Conservation (phyloP, 495 filamentous ascomycete genomes). For the Polyplosphaeria fusca region DNA sequence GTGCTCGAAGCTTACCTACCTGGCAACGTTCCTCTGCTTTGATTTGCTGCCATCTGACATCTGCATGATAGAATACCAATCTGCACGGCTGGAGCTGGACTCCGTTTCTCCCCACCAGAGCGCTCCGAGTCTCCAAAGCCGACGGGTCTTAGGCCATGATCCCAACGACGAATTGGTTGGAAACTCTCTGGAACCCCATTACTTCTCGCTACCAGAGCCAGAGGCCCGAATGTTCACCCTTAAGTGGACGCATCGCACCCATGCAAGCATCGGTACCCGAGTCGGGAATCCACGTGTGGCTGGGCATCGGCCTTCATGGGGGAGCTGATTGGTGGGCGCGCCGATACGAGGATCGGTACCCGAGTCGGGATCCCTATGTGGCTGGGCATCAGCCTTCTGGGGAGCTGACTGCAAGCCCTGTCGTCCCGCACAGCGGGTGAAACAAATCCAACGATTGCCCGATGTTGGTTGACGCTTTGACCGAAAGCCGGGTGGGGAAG, state of each 20-base stretch:
- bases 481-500: background rate
- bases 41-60: background rate
- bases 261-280: too few species aligned
- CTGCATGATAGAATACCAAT: background rate
- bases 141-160: background rate
- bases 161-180: background rate
- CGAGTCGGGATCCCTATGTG: background rate
- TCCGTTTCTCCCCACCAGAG: background rate
- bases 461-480: background rate
- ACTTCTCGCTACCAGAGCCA: background rate
- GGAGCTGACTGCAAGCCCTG: background rate
- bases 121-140: background rate
- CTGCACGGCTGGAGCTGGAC: background rate
- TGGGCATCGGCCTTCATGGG: background rate
- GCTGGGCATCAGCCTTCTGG: background rate
- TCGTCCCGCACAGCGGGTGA: background rate
- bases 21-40: background rate
- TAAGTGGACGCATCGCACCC: too few species aligned
- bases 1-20: background rate
- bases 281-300: background rate
- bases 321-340: too few species aligned
- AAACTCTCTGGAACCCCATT: background rate
- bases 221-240: too few species aligned
- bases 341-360: background rate
- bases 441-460: slow-evolving; percentile 9